A percentile compares a stretch with the other conserved stretches of the same genome.
These are phyloP conservation scores for Gnaphalium uliginosum DNA, from an alignment of 129 eudicot species.

Conservation along the genomic window DNA sequence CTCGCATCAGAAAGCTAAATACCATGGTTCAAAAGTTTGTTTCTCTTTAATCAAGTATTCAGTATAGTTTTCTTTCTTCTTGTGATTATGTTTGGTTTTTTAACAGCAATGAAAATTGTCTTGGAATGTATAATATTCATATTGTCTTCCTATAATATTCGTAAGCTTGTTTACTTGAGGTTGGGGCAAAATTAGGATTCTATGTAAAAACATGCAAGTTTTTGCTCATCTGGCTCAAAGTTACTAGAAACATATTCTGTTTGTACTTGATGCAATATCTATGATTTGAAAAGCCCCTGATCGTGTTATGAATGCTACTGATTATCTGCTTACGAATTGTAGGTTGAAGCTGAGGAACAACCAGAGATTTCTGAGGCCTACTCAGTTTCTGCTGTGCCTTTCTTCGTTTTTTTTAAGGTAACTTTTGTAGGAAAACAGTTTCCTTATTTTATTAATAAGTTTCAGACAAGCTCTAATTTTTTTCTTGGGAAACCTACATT, in stretches of 20 bases:
- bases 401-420: constrained; percentile 84
- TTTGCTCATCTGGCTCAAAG: not conserved
- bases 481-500: not conserved
- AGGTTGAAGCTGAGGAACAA: constrained; percentile 99
- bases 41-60: too few relatives aligned
- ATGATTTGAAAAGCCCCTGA: not conserved
- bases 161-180: constrained; percentile 1
- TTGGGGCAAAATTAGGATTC: not conserved
- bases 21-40: not conserved
- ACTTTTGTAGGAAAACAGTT: not conserved
- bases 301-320: not conserved
- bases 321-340: not conserved
- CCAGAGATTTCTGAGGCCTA: constrained; percentile 96
- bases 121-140: not conserved
- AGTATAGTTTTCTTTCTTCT: too few relatives aligned
- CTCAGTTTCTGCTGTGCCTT: constrained; percentile 97
- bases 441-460: not conserved
- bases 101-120: too few relatives aligned
- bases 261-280: not conserved
- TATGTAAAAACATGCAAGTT: not conserved
- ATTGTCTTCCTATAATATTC: too few relatives aligned
- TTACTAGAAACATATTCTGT: not conserved
- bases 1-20: not conserved
- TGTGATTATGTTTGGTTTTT: not conserved
- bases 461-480: not conserved